Base-by-base conservation (phyloP, 2,329 filamentous ascomycete species). In the Pseudophaeomoniella oleicola region DNA sequence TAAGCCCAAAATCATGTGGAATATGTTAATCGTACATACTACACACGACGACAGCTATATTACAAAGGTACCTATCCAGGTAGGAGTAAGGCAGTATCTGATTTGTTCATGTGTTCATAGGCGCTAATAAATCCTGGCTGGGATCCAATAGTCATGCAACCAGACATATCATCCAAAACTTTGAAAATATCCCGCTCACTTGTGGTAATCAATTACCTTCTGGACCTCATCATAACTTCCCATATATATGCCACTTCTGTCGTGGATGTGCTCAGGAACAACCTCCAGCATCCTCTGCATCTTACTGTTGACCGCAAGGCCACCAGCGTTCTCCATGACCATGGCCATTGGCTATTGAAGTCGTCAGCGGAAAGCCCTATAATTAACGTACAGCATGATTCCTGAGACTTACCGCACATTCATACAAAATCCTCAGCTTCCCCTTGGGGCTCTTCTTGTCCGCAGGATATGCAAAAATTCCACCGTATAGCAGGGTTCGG, bases 361-460 rank as follows among this genome's bases (percentile, higher is more conserved):
- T n/a, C n/a, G n/a, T n/a, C n/a, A n/a, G n/a, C n/a, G n/a, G n/a
- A n/a, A n/a, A n/a, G n/a, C n/a, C n/a, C n/a, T n/a, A n/a, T n/a
- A n/a, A n/a, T n/a, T n/a, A n/a, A n/a, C n/a, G n/a, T n/a, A n/a
- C n/a, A 10, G 31, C 10, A 33, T 10, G 14, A 15, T 33, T 33
- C 10, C 11, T 10, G 15, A 9, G 11, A 36, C 34, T 36, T 30
- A 36, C 34, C 6, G 90, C 90, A 57, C 90, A 98, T 67, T 98
- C 90, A 63, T 98, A 98, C 50, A 98, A 59, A 48, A 98, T 98
- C 46, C 90, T 75, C 48, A 98, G 72, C 70, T 98, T 98, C 49
- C 90, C 90, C 75, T 96, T 98, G 45, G 87, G 85, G 54, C 81
- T 93, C 78, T 98, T 96, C 69, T 87, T 92, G 56, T 98, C 90